These are phyloP conservation scores for Pholiota conissans DNA, from an alignment of 768 basidiomycete species.

Conservation along the genomic window DNA sequence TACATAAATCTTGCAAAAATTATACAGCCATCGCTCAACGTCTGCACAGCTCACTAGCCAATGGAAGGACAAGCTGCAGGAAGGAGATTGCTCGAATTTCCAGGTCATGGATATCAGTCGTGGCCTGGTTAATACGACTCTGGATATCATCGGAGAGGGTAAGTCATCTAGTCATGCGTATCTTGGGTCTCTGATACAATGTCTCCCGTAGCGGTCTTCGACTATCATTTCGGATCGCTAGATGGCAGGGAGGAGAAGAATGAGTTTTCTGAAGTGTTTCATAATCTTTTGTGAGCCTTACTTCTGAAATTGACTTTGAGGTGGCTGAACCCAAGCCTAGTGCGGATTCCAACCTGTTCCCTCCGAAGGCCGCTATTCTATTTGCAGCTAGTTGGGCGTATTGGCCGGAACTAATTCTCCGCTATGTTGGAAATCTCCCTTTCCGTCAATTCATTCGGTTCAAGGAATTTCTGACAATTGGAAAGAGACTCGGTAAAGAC, in stretches of 20 bases:
- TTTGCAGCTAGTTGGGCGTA: slow-evolving; percentile 13
- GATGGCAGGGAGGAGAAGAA: slow-evolving; percentile 6
- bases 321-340: background rate
- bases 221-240: slow-evolving; percentile 12
- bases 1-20: background rate
- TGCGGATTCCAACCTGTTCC: slow-evolving; percentile 11
- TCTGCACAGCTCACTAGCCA: slow-evolving; percentile 1
- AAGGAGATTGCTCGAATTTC: slow-evolving; percentile 11
- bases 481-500: slow-evolving; percentile 10
- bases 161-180: background rate
- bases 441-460: slow-evolving; percentile 13
- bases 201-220: slow-evolving; percentile 6
- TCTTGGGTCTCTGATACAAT: background rate
- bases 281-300: slow-evolving; percentile 10
- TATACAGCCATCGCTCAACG: too few relatives aligned
- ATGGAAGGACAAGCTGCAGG: slow-evolving; percentile 12
- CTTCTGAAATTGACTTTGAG: background rate
- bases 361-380: slow-evolving; percentile 7
- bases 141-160: slow-evolving; percentile 14
- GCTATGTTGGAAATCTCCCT: slow-evolving; percentile 4
- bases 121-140: slow-evolving; percentile 6
- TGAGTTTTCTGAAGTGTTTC: slow-evolving; percentile 9
- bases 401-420: slow-evolving; percentile 7
- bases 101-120: slow-evolving; percentile 10
- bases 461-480: slow-evolving; percentile 8